Conservation (phyloP, 352 stramenopile species). For the Phytopythium sindhum region DNA sequence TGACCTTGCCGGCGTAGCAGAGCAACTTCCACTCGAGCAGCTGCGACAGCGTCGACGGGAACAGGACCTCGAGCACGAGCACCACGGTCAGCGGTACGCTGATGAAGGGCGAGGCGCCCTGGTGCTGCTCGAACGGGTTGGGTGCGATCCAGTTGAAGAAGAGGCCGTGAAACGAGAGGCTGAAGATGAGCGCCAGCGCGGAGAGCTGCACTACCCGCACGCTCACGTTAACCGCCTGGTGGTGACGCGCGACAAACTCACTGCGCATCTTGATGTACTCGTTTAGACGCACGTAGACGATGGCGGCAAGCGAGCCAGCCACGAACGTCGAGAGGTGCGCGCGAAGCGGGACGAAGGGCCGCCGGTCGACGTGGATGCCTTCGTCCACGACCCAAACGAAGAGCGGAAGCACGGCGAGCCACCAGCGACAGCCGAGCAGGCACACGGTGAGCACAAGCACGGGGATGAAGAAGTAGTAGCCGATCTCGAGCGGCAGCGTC, state of each 20-base stretch:
- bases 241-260: too few species aligned
- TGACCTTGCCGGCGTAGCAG: constrained; percentile 41
- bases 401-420: constrained; percentile 24
- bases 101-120: constrained; percentile 25
- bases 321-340: constrained; percentile 41
- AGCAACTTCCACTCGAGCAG: constrained; percentile 43
- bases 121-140: constrained; percentile 16
- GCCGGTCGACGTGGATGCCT: constrained; percentile 17
- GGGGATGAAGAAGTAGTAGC: constrained; percentile 43
- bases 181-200: constrained; percentile 24
- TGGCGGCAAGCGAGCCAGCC: constrained; percentile 35
- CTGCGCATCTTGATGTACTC: constrained; percentile 14
- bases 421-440: constrained; percentile 27
- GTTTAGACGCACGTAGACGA: constrained; percentile 29
- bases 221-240: constrained; percentile 8
- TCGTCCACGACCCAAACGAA: constrained; percentile 27
- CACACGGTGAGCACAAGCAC: constrained; percentile 27
- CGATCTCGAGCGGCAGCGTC: constrained; percentile 50
- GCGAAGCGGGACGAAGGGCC: constrained; percentile 15
- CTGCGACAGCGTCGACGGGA: constrained; percentile 26
- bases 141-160: constrained; percentile 35
- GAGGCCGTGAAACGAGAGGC: constrained; percentile 23
- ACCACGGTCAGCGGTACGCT: constrained; percentile 28
- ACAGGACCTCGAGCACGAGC: constrained; percentile 39
- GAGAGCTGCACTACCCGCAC: constrained; percentile 24